A percentile compares a stretch with the other conserved stretches of the same genome.
phyloP scores from a whole-genome alignment of 1,139 yeast species.

The Candida pseudoviswanathii region DNA sequence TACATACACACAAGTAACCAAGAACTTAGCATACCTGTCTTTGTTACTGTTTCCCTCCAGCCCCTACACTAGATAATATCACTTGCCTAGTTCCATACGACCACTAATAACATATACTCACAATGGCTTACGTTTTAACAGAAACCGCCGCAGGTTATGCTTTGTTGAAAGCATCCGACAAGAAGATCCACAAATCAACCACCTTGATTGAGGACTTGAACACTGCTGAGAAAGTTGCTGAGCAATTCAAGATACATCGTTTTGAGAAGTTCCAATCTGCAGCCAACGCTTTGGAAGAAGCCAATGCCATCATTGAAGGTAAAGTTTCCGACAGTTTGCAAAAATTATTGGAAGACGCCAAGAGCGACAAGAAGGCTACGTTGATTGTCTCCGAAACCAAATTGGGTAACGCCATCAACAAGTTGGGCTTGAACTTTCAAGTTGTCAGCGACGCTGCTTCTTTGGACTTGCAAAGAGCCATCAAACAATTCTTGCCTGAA shows the following conservation, averaged over 20 bases:
- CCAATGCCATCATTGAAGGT: slow-evolving; percentile 89
- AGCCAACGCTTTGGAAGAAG: slow-evolving; percentile 95
- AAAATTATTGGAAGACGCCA: slow-evolving; percentile 73
- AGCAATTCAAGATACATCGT: slow-evolving; percentile 87
- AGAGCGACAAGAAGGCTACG: slow-evolving; percentile 86
- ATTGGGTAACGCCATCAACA: slow-evolving; percentile 94
- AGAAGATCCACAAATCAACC: slow-evolving; percentile 89
- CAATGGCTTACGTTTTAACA: slow-evolving; percentile 91
- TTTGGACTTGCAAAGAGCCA: slow-evolving; percentile 91
- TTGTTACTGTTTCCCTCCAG: not conserved
- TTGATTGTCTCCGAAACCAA: slow-evolving; percentile 93
- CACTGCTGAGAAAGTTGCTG: slow-evolving; percentile 77
- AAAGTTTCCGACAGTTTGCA: slow-evolving; percentile 86
- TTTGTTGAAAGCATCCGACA: slow-evolving; percentile 93
- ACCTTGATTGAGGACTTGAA: slow-evolving; percentile 75
- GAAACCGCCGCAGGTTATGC: slow-evolving; percentile 99
- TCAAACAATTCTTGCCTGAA: slow-evolving; percentile 91
- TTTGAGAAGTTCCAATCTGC: slow-evolving; percentile 94
- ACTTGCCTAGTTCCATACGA: not conserved
- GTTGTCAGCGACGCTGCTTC: slow-evolving; percentile 95
- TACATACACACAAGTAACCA: not conserved
- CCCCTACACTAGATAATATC: no score
- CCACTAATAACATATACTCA: not conserved
- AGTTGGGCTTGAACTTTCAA: slow-evolving; percentile 83
- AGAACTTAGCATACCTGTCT: not conserved